Evolutionary conservation across 306 rosid genomes (phyloP).

Genomic region (Medicago lupulina): DNA sequence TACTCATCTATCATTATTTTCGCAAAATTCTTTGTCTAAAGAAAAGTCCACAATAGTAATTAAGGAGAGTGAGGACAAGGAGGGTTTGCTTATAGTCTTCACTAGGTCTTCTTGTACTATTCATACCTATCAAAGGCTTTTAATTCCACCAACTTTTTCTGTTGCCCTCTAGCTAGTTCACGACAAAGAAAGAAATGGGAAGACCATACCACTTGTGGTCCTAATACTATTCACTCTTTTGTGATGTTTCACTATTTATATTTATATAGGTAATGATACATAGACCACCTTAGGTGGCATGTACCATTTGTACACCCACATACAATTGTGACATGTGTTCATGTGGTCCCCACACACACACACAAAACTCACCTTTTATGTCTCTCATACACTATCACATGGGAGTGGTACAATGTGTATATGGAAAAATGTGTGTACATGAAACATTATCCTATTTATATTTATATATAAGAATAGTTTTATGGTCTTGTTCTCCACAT

Average conservation of each 20-base stretch:
- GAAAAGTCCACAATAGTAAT: neutral
- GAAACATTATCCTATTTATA: too few relatives aligned
- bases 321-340: too few relatives aligned
- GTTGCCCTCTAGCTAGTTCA: neutral
- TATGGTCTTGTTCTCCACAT: constrained; percentile 15
- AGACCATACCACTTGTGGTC: constrained; percentile 13
- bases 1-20: neutral
- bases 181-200: constrained; percentile 6
- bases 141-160: neutral
- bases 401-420: too few relatives aligned
- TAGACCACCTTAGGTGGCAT: too few relatives aligned
- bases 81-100: constrained; percentile 22
- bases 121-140: constrained; percentile 34
- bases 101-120: constrained; percentile 43
- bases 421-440: too few relatives aligned
- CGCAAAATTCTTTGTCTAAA: neutral
- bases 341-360: too few relatives aligned
- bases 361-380: too few relatives aligned
- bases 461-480: neutral
- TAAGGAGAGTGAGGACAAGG: neutral
- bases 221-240: neutral
- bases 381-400: too few relatives aligned
- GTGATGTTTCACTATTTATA: constrained; percentile 5
- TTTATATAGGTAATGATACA: too few relatives aligned
- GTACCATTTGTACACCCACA: too few relatives aligned